Evolutionary conservation across 164 flowering plant genomes (phyloP).

Genomic region (Vitis rotundifolia): DNA sequence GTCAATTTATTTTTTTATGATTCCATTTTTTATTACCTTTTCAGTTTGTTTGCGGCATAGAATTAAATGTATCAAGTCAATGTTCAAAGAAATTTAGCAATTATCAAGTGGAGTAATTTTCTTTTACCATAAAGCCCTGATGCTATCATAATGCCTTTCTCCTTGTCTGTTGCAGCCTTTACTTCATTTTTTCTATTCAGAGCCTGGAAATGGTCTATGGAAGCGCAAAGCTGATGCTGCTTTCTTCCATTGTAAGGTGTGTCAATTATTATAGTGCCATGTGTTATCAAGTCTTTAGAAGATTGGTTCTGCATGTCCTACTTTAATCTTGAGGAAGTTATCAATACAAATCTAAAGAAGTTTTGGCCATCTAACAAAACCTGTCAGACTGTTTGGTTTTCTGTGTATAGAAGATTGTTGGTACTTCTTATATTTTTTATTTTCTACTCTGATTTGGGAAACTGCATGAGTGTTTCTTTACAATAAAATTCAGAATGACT

Average conservation of each 20-base stretch:
- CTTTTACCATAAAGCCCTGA: background rate
- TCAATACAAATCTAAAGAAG: no score
- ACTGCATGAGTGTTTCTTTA: no score
- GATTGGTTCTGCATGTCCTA: no score
- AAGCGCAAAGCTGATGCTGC: conserved; percentile 92
- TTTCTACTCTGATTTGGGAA: no score
- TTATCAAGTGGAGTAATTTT: background rate
- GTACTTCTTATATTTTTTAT: no score
- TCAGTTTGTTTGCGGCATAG: background rate
- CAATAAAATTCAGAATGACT: no score
- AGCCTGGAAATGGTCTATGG: conserved; percentile 86
- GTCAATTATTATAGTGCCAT: conserved; percentile 1
- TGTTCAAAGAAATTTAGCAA: background rate
- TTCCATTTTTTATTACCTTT: background rate
- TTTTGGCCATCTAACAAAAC: no score
- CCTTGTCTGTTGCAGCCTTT: conserved; percentile 64
- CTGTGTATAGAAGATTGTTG: no score
- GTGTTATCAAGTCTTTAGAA: background rate
- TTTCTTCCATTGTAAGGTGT: conserved; percentile 69
- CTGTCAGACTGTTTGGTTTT: no score
- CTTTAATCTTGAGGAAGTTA: no score
- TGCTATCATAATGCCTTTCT: background rate
- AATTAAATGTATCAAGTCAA: background rate
- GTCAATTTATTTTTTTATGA: background rate
- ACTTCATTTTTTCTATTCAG: conserved; percentile 69